Evolutionary conservation across 257 asterid species (phyloP), one percentile per base, ranked within the genome.

Genomic region (Fraxinus excelsior): DNA sequence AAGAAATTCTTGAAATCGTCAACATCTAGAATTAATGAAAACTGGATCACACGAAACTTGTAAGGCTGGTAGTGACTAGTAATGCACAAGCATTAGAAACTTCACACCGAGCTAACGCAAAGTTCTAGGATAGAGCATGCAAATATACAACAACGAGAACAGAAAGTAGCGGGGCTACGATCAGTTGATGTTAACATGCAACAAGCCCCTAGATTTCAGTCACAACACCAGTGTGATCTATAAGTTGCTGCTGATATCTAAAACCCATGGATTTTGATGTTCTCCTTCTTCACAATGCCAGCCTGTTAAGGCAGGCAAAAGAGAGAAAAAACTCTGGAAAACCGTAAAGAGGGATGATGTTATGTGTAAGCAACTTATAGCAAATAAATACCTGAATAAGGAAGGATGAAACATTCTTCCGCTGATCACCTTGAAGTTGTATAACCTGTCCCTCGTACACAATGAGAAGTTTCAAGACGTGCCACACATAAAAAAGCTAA

Each of bases 211-310:
- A 9, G 13, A 60, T 60, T 23, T 60, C 67, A 23, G 31, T 10
- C 67, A 25, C 73, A 71, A 72, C 62, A 38, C 77, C 71, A 49
- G 31, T 60, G 67, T 23, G 73, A 70, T 35, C 60, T 10, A 34
- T 77, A 37, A 37, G 32, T 29, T 64, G 72, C 68, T 18, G 69
- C 60, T 46, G 79, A 75, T 69, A 21, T n/a, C 83, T 80, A 91
- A 80, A 91, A 91, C 82, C 97, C 96, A 84, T 91, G 97, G 49
- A 91, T 86, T 88, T 91, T 91, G 85, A 91, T 91, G 80, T 77
- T 84, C 10, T 91, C 97, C 88, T 91, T 91, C 91, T 90, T 91
- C 88, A 90, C 96, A 74, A 90, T 86, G 74, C 93, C 93, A 46
- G 97, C 93, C 95, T 91, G 82, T 60, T n/a, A 23, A 19, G 73